phyloP scores from a whole-genome alignment of 2,329 filamentous ascomycete species.

The Nannizzia gypsea region DNA sequence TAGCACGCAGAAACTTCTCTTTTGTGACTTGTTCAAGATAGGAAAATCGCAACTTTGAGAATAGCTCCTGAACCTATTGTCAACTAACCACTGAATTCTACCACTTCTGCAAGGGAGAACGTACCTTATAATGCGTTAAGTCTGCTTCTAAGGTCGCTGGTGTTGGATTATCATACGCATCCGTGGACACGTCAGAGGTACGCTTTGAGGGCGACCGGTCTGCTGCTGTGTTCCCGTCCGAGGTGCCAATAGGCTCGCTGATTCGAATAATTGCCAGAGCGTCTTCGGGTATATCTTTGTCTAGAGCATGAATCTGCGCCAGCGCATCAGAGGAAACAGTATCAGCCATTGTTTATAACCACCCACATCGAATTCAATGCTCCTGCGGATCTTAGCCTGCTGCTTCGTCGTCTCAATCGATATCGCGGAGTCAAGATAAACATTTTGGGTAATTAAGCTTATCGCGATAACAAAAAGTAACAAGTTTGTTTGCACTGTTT shows the following conservation, averaged over 20 bases:
- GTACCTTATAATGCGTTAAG: conserved; percentile 69
- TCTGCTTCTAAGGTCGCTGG: conserved; percentile 72
- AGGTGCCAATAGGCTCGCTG: conserved; percentile 55
- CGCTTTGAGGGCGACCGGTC: conserved; percentile 37
- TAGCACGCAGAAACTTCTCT: conserved; percentile 89
- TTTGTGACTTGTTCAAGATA: conserved; percentile 98
- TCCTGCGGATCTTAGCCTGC: not conserved
- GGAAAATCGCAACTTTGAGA: conserved; percentile 89
- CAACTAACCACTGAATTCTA: not conserved
- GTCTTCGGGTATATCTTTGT: not conserved
- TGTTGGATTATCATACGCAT: conserved; percentile 53
- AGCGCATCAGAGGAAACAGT: not conserved
- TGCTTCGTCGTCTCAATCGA: not conserved
- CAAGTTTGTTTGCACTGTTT: conserved; percentile 3
- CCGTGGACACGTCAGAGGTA: conserved; percentile 60
- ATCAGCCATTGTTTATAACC: not conserved
- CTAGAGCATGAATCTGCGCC: not conserved
- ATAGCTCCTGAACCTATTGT: conserved; percentile 52
- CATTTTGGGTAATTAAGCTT: not conserved
- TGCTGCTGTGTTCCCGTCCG: conserved; percentile 18
- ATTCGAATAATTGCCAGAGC: conserved; percentile 59
- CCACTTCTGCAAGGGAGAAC: not conserved
- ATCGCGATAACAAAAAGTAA: conserved; percentile 1
- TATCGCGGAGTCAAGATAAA: not conserved
- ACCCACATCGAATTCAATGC: too few species aligned